Percentiles rank a stretch among this genome's conserved stretches.
phyloP scores from a whole-genome alignment of 176 grass and related monocot species.

The Musa troglodytarum region DNA sequence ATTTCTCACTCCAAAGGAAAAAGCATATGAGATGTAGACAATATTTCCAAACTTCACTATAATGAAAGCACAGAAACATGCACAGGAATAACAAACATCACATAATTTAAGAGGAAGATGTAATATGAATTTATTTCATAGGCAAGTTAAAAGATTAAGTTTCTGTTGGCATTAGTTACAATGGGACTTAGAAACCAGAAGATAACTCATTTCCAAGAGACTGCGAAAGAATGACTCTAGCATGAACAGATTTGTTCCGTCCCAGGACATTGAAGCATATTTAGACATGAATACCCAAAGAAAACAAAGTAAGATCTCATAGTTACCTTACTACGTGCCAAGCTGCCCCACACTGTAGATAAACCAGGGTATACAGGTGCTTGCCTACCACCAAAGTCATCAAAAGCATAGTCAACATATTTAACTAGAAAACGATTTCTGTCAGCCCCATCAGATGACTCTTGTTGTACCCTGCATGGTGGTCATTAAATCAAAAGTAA shows the following conservation, averaged over 20 bases:
- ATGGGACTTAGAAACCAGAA: too few relatives aligned
- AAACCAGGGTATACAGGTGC: slow-evolving; percentile 92
- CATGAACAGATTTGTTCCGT: background rate
- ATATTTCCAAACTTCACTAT: too few relatives aligned
- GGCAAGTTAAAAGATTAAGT: too few relatives aligned
- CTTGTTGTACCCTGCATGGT: slow-evolving; percentile 77
- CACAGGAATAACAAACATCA: too few relatives aligned
- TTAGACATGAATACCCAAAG: background rate
- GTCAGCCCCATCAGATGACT: slow-evolving; percentile 91
- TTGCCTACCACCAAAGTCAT: slow-evolving; percentile 83
- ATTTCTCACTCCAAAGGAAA: too few relatives aligned
- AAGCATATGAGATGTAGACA: too few relatives aligned
- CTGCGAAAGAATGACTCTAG: background rate
- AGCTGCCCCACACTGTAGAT: slow-evolving; percentile 96
- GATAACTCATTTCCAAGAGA: background rate
- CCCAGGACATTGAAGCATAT: background rate
- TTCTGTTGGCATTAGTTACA: too few relatives aligned
- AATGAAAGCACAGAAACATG: too few relatives aligned
- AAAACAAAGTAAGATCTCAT: slow-evolving; percentile 5
- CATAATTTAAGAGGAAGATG: too few relatives aligned
- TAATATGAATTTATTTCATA: too few relatives aligned
- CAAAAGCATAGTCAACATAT: slow-evolving; percentile 95
- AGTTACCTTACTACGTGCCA: slow-evolving; percentile 95
- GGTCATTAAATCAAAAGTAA: background rate
- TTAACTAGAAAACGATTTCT: slow-evolving; percentile 93